Base-by-base conservation (phyloP, 1,284 basidiomycete genomes). In the Irpex sp. region DNA sequence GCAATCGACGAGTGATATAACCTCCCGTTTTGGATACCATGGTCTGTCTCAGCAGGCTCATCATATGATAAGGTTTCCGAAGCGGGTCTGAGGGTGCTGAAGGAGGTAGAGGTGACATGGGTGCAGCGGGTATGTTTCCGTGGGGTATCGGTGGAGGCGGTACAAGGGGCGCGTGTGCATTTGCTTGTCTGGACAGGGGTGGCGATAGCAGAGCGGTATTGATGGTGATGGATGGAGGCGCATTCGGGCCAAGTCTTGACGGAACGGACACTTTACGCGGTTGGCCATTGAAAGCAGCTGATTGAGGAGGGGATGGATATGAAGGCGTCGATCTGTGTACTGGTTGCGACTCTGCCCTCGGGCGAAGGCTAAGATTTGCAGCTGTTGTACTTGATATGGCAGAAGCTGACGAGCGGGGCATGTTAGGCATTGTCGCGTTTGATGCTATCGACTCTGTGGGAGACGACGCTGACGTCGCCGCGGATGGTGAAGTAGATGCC, bases 1-100 rank as follows among this genome's bases (percentile, higher is more conserved):
- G 96, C 65, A 99, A 78, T 51, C 89, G 85, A 31, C 88, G 87
- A 1, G 94, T 97, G 62, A 98, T 80, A 74, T 97, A 97, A 11
- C 91, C 93, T 9, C 96, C 96, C 1, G 89, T 85, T 61, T 84
- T 81, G n/a, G 87, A 86, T 34, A 85, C 85, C 85, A 97, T 96
- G 13, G 94, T 95, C 51, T 81, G 83, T 63, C 87, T 83, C 21
- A 97, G 78, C 37, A 94, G 83, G 60, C 83, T 82, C 88, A 98
- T 91, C 79, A 98, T 84, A 73, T 96, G 91, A 75, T 97, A 97
- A 5, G 96, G 94, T 66, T 94, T 90, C 62, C 91, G 83, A 58
- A 92, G 76, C n/a, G 88, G 79, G 68, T 94, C 91, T 4, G 78
- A 76, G 1, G 94, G 94, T 15, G 89, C 82, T 36, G 79, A 74